Conservation (phyloP, 2,329 filamentous ascomycete genomes). For the Mycosphaerelloides madeirae region DNA sequence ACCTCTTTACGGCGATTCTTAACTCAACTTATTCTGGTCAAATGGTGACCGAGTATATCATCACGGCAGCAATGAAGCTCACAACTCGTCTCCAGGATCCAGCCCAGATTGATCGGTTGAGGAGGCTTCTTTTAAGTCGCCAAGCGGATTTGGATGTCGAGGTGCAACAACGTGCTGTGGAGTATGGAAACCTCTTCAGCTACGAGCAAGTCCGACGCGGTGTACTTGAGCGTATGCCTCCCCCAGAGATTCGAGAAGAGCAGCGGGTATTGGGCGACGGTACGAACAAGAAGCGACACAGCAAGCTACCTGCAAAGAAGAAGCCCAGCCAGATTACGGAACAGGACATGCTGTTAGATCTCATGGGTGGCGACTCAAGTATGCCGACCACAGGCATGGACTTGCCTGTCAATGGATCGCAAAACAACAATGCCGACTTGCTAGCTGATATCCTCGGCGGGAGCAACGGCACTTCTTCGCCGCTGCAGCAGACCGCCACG, state of each 20-base stretch:
- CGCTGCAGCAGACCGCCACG: slow-evolving; percentile 36
- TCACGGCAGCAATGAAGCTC: slow-evolving; percentile 90
- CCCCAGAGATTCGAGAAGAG: slow-evolving; percentile 93
- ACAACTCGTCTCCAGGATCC: slow-evolving; percentile 80
- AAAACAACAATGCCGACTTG: slow-evolving; percentile 72
- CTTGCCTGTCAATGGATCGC: slow-evolving; percentile 52
- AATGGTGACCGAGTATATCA: slow-evolving; percentile 89
- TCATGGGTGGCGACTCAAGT: slow-evolving; percentile 68
- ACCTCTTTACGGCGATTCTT: slow-evolving; percentile 85
- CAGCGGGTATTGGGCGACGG: slow-evolving; percentile 84
- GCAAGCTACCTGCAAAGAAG: slow-evolving; percentile 64
- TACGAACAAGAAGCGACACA: slow-evolving; percentile 44
- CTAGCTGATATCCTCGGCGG: slow-evolving; percentile 88
- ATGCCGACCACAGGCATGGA: slow-evolving; percentile 56
- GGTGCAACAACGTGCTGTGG: slow-evolving; percentile 90
- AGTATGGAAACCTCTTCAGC: slow-evolving; percentile 91
- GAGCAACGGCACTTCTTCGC: slow-evolving; percentile 48
- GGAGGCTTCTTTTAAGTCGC: slow-evolving; percentile 69
- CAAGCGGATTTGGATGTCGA: slow-evolving; percentile 89
- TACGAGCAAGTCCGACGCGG: slow-evolving; percentile 83
- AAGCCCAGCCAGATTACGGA: slow-evolving; percentile 76
- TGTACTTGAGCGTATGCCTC: slow-evolving; percentile 95
- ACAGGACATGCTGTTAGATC: slow-evolving; percentile 83
- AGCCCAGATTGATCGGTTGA: slow-evolving; percentile 79
- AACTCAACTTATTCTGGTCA: slow-evolving; percentile 93